phyloP scores from a whole-genome alignment of 805 yeast genomes.

The Wickerhamiella occidentalis region DNA sequence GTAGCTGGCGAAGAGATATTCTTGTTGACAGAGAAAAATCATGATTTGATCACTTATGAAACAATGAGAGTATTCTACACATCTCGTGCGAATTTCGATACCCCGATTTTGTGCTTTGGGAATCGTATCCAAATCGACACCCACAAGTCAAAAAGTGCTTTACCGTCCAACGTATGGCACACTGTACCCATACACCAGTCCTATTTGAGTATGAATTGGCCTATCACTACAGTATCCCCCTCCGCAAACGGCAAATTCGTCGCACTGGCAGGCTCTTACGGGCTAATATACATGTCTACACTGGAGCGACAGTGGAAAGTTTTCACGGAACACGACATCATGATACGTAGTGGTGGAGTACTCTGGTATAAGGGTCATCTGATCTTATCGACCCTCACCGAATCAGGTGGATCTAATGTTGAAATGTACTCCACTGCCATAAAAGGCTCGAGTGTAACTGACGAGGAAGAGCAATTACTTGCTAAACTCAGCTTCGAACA shows the following conservation, averaged over 20 bases:
- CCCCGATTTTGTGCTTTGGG: slow-evolving; percentile 35
- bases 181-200: slow-evolving; percentile 35
- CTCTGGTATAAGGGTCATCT: slow-evolving; percentile 30
- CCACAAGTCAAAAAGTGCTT: slow-evolving; percentile 36
- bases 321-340: slow-evolving; percentile 29
- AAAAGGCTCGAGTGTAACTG: slow-evolving; percentile 14
- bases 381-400: slow-evolving; percentile 27
- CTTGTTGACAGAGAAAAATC: slow-evolving; percentile 21
- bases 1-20: slow-evolving; percentile 30
- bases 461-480: slow-evolving; percentile 26
- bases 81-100: slow-evolving; percentile 19
- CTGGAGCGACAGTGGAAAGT: slow-evolving; percentile 37
- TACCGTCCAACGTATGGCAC: slow-evolving; percentile 36
- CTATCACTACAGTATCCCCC: slow-evolving; percentile 32
- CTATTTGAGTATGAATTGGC: slow-evolving; percentile 36
- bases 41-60: slow-evolving; percentile 9
- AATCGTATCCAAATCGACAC: slow-evolving; percentile 35
- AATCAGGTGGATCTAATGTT: slow-evolving; percentile 23
- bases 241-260: slow-evolving; percentile 39
- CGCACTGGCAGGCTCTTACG: slow-evolving; percentile 40
- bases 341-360: slow-evolving; percentile 29
- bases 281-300: slow-evolving; percentile 34
- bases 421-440: slow-evolving; percentile 30
- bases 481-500: slow-evolving; percentile 25
- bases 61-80: slow-evolving; percentile 19